phyloP scores from a whole-genome alignment of 2,329 filamentous ascomycete genomes.

The Colletotrichum incanum region DNA sequence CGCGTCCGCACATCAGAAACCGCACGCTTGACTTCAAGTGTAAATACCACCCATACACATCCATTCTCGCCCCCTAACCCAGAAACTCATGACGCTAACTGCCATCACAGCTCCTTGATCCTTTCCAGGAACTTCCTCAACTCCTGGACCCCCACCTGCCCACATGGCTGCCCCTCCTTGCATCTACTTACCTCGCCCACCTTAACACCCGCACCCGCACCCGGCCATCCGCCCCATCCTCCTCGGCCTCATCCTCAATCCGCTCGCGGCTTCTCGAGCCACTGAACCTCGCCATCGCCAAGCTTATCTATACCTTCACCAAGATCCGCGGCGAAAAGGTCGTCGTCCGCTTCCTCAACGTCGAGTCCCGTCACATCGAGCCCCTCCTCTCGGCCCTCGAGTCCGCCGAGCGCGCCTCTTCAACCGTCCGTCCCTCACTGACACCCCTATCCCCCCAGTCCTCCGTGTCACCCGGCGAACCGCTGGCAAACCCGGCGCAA shows the following conservation, averaged over 20 bases:
- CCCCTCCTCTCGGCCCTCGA: constrained; percentile 84
- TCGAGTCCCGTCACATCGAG: constrained; percentile 89
- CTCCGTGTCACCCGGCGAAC: background rate
- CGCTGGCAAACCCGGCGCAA: constrained; percentile 24
- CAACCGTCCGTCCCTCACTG: constrained; percentile 18
- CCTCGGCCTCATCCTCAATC: constrained; percentile 48
- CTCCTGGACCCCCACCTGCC: constrained; percentile 89
- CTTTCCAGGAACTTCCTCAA: constrained; percentile 96
- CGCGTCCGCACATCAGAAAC: constrained; percentile 67
- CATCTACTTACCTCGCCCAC: constrained; percentile 82
- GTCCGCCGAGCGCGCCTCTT: constrained; percentile 58
- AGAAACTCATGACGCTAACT: background rate
- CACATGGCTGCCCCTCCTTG: constrained; percentile 80
- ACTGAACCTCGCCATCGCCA: constrained; percentile 80
- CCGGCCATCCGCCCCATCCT: constrained; percentile 39
- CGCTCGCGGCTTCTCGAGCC: constrained; percentile 64
- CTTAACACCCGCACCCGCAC: constrained; percentile 62
- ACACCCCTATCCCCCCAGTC: constrained; percentile 16
- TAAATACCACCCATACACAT: constrained; percentile 47
- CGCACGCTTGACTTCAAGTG: constrained; percentile 62
- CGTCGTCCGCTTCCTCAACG: constrained; percentile 90
- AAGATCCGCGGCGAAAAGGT: constrained; percentile 96
- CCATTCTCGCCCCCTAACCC: background rate
- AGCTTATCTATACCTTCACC: constrained; percentile 89
- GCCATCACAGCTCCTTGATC: constrained; percentile 75